phyloP scores from a whole-genome alignment of 768 basidiomycete genomes.

The Trametes punicea region DNA sequence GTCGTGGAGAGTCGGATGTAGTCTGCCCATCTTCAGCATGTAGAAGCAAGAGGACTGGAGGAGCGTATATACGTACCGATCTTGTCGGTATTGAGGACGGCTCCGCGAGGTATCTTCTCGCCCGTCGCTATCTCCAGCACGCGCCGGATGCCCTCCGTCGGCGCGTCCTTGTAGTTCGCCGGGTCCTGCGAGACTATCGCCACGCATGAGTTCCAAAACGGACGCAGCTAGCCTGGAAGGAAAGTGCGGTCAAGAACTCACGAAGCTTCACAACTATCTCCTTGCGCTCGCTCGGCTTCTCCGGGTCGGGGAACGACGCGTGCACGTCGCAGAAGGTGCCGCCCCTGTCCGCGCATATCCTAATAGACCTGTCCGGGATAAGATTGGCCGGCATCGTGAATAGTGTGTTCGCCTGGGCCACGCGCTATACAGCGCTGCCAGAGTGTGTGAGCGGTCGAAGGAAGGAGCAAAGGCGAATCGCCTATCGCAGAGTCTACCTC shows the following conservation, averaged over 20 bases:
- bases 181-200: constrained; percentile 87
- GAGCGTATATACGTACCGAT: constrained; percentile 52
- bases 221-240: not conserved
- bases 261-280: constrained; percentile 90
- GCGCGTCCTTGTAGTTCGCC: constrained; percentile 85
- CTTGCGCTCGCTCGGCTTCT: constrained; percentile 54
- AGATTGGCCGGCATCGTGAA: constrained; percentile 4
- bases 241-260: constrained; percentile 37
- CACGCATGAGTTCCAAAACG: not conserved
- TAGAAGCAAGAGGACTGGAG: too few species aligned
- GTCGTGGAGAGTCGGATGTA: constrained; percentile 92
- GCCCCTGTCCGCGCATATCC: constrained; percentile 85
- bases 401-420: not conserved
- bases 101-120: constrained; percentile 61
- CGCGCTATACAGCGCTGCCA: not conserved
- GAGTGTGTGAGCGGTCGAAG: not conserved
- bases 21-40: constrained; percentile 45
- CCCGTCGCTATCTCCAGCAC: constrained; percentile 78
- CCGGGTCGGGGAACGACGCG: constrained; percentile 78
- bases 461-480: not conserved
- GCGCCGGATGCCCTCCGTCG: constrained; percentile 89
- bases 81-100: constrained; percentile 69
- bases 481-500: not conserved
- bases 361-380: constrained; percentile 72
- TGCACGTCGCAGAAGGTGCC: constrained; percentile 93